These are phyloP conservation scores for Phytopythium cucurbitacearum DNA, from an alignment of 352 stramenopile species.

Conservation along the genomic window DNA sequence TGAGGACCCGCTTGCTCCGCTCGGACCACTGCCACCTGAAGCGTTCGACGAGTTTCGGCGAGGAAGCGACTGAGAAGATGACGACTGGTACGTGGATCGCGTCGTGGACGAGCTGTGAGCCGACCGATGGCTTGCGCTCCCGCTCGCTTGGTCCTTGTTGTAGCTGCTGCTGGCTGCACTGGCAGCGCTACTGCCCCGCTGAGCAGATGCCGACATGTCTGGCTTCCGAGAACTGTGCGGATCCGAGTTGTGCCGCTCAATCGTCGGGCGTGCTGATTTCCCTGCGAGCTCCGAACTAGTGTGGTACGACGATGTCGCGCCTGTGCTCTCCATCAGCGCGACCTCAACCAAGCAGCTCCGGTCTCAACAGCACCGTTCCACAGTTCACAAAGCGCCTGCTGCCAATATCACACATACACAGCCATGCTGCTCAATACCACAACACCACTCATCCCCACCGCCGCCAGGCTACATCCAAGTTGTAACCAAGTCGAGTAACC, in stretches of 20 bases:
- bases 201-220: too few species aligned
- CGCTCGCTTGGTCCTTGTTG: conserved; percentile 15
- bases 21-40: conserved; percentile 8
- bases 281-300: conserved; percentile 12
- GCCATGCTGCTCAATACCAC: too few species aligned
- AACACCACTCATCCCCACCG: too few species aligned
- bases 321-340: conserved; percentile 7
- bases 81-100: not conserved
- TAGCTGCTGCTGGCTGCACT: conserved; percentile 6
- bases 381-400: too few species aligned
- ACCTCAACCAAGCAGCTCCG: too few species aligned
- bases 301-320: conserved; percentile 17
- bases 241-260: too few species aligned
- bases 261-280: not conserved
- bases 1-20: conserved; percentile 14
- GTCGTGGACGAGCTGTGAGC: conserved; percentile 4
- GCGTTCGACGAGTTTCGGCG: conserved; percentile 47
- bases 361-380: too few species aligned
- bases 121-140: conserved; percentile 16
- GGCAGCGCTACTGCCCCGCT: conserved; percentile 3
- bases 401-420: too few species aligned
- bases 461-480: too few species aligned
- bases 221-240: too few species aligned
- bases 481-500: too few species aligned
- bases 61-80: conserved; percentile 20